phyloP scores from a whole-genome alignment of 305 asterid genomes.

The Fraxinus paxiana region DNA sequence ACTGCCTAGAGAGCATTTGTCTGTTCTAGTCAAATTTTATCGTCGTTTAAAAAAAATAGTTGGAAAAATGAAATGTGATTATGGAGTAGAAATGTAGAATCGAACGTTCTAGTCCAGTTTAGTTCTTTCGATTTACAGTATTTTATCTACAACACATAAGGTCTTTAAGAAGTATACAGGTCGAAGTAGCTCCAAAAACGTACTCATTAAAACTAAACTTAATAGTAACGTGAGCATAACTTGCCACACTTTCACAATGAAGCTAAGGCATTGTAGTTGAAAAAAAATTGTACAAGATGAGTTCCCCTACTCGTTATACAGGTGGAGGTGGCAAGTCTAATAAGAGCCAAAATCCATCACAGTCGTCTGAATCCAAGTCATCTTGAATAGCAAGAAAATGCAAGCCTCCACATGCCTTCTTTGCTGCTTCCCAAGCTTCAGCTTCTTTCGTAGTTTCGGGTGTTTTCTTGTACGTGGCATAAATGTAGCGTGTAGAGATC shows the following conservation, averaged over 20 bases:
- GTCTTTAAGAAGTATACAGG: background rate
- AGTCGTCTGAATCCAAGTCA: constrained; percentile 72
- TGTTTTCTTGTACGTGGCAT: constrained; percentile 78
- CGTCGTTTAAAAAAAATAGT: background rate
- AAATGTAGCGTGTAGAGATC: constrained; percentile 68
- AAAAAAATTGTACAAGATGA: background rate
- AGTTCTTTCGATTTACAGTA: background rate
- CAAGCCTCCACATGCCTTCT: constrained; percentile 74
- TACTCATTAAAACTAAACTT: background rate
- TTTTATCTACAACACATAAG: background rate
- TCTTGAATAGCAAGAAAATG: constrained; percentile 90
- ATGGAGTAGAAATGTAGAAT: background rate
- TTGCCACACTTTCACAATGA: background rate
- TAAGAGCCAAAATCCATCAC: constrained; percentile 88
- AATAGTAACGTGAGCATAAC: background rate
- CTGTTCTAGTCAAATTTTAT: background rate
- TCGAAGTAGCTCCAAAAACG: background rate
- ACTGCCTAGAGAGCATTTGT: background rate
- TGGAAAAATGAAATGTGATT: background rate
- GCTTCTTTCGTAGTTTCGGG: constrained; percentile 67
- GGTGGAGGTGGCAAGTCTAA: constrained; percentile 92
- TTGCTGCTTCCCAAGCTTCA: constrained; percentile 96
- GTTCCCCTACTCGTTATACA: constrained; percentile 32
- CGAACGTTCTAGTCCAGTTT: background rate
- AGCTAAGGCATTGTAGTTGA: background rate